Evolutionary conservation across 495 filamentous ascomycete genomes (phyloP).

Genomic region (Antarctomyces pellizariae): DNA sequence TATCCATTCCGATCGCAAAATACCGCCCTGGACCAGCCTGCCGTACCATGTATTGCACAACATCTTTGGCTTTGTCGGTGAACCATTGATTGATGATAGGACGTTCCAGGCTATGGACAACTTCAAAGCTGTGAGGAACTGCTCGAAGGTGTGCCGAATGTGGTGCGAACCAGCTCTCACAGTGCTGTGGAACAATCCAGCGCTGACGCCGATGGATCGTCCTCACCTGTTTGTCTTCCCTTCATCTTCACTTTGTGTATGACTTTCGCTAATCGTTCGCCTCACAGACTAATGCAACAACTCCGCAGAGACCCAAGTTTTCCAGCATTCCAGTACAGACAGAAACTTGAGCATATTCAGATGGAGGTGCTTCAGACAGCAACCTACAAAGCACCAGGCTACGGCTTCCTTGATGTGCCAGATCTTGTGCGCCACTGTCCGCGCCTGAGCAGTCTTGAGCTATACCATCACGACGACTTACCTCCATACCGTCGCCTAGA

Average conservation of each 20-base stretch:
- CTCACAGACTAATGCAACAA: conserved; percentile 15
- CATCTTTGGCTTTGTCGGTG: conserved; percentile 41
- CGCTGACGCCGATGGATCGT: conserved; percentile 27
- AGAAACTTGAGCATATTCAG: conserved; percentile 44
- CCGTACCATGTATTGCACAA: conserved; percentile 49
- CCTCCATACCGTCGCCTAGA: conserved; percentile 28
- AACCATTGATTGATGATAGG: conserved; percentile 30
- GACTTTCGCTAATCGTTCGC: too few relatives aligned
- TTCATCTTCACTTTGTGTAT: too few relatives aligned
- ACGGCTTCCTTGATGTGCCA: conserved; percentile 19
- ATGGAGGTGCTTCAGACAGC: conserved; percentile 29
- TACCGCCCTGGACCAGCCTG: conserved; percentile 43
- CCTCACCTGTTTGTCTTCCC: too few relatives aligned
- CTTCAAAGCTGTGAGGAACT: conserved; percentile 33
- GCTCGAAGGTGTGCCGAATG: conserved; percentile 34
- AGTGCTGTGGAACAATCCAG: conserved; percentile 46
- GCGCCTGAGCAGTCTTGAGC: conserved; percentile 26
- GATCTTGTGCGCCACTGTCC: conserved; percentile 20
- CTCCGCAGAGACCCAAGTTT: conserved; percentile 18
- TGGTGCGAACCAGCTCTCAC: conserved; percentile 57
- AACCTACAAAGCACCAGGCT: conserved; percentile 13
- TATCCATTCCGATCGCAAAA: conserved; percentile 11
- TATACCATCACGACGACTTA: conserved; percentile 28
- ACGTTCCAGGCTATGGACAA: conserved; percentile 15
- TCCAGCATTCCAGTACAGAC: conserved; percentile 26